phyloP scores from a whole-genome alignment of 495 filamentous ascomycete species.

The Penicillium mononematosum region DNA sequence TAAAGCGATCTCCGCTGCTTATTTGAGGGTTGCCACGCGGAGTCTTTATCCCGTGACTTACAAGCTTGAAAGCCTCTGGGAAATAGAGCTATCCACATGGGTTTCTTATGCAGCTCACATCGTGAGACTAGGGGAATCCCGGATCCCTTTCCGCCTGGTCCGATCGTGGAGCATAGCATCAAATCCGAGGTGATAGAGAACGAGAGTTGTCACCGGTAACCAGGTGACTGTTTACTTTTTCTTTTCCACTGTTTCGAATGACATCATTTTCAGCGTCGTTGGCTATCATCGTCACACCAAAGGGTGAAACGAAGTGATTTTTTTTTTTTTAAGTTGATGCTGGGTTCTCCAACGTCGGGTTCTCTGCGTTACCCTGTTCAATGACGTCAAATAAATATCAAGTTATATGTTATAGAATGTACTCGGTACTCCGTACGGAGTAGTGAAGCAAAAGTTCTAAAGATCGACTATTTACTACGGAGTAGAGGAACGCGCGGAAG shows the following conservation, averaged over 20 bases:
- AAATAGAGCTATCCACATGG: constrained; percentile 1
- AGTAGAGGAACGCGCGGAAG: not conserved
- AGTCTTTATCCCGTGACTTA: constrained; percentile 1
- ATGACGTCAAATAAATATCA: not conserved
- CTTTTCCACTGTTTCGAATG: not conserved
- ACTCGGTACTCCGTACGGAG: too few species aligned
- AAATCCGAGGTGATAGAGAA: constrained; percentile 3
- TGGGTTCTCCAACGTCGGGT: not conserved
- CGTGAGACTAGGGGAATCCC: constrained; percentile 3
- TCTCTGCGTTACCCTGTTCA: constrained; percentile 1
- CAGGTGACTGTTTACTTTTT: not conserved
- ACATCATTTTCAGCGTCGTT: not conserved
- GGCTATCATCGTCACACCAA: not conserved
- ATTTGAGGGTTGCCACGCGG: constrained; percentile 8
- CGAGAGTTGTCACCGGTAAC: not conserved
- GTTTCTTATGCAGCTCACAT: constrained; percentile 11
- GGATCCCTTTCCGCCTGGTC: constrained; percentile 12
- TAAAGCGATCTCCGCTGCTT: constrained; percentile 10
- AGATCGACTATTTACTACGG: not conserved
- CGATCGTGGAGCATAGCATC: constrained; percentile 9
- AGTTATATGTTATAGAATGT: too few species aligned
- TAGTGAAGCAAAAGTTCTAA: too few species aligned
- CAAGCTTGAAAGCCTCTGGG: not conserved
- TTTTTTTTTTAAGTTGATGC: not conserved
- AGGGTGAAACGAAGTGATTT: not conserved